A percentile compares a stretch with the other conserved stretches of the same genome.
These are phyloP conservation scores for Crucibulum laeve DNA, from an alignment of 768 basidiomycete species.

Conservation along the genomic window DNA sequence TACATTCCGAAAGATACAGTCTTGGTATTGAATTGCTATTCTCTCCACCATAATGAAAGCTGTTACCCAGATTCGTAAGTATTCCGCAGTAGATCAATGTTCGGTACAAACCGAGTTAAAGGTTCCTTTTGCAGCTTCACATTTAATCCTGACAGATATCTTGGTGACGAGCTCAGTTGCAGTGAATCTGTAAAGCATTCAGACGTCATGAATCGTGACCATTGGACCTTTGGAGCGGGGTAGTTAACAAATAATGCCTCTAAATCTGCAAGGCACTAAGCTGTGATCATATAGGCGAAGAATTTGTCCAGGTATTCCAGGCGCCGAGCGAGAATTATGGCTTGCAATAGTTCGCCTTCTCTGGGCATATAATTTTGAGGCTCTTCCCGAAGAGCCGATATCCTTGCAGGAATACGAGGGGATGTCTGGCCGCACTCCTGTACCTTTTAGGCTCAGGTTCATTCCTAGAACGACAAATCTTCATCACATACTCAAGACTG, in stretches of 20 bases:
- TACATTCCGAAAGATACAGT: conserved; percentile 34
- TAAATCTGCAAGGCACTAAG: neutral
- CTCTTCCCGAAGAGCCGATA: conserved; percentile 37
- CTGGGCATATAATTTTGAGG: conserved; percentile 39
- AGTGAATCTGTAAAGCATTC: conserved; percentile 37
- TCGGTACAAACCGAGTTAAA: neutral
- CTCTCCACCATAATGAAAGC: conserved; percentile 24
- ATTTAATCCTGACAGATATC: conserved; percentile 34
- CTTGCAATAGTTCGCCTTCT: conserved; percentile 40
- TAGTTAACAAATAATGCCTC: conserved; percentile 13
- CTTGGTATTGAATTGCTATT: conserved; percentile 33
- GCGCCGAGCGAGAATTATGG: conserved; percentile 42
- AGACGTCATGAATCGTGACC: conserved; percentile 37
- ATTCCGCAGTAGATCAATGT: neutral
- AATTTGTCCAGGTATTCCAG: conserved; percentile 38
- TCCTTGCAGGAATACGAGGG: conserved; percentile 45
- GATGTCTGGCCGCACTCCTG: conserved; percentile 38
- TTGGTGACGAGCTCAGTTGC: conserved; percentile 26
- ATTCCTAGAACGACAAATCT: conserved; percentile 10
- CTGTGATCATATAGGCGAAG: conserved; percentile 17
- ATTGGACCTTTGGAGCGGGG: conserved; percentile 47
- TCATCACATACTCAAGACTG: neutral
- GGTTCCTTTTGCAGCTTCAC: neutral
- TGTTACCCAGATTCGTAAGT: conserved; percentile 31
- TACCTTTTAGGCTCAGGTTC: conserved; percentile 32